phyloP scores from a whole-genome alignment of 2,329 filamentous ascomycete genomes.

The Septoria petroselini region DNA sequence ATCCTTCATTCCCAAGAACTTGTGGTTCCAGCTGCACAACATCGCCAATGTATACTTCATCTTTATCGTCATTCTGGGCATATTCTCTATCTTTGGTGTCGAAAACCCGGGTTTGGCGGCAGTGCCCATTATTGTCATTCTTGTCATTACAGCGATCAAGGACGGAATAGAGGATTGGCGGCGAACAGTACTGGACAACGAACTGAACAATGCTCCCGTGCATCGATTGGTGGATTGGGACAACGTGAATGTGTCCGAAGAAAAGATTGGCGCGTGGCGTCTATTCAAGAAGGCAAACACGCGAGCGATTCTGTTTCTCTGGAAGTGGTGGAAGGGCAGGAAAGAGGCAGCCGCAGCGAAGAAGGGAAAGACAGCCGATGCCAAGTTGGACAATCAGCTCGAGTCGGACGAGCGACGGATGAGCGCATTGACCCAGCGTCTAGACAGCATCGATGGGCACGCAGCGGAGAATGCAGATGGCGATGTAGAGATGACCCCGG shows the following conservation, averaged over 20 bases:
- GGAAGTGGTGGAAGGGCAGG: slow-evolving; percentile 45
- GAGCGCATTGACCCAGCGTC: slow-evolving; percentile 49
- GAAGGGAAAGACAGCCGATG: slow-evolving; percentile 50
- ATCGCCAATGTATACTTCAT: slow-evolving; percentile 98
- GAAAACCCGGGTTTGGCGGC: slow-evolving; percentile 85
- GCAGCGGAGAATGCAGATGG: slow-evolving; percentile 54
- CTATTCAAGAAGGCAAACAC: slow-evolving; percentile 85
- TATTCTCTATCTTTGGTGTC: slow-evolving; percentile 93
- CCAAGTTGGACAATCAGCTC: slow-evolving; percentile 49
- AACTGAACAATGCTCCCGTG: slow-evolving; percentile 93
- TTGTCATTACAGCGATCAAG: slow-evolving; percentile 84
- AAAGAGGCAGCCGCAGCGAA: slow-evolving; percentile 42
- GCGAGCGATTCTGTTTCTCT: slow-evolving; percentile 56
- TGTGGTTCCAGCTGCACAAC: slow-evolving; percentile 98
- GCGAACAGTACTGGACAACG: slow-evolving; percentile 83
- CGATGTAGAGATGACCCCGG: slow-evolving; percentile 88
- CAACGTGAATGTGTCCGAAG: slow-evolving; percentile 89
- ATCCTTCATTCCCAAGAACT: slow-evolving; percentile 92
- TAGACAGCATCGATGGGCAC: slow-evolving; percentile 39
- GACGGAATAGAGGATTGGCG: slow-evolving; percentile 95
- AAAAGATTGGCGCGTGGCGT: slow-evolving; percentile 82
- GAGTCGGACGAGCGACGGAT: slow-evolving; percentile 48
- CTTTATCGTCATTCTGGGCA: slow-evolving; percentile 87
- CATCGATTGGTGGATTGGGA: slow-evolving; percentile 84
- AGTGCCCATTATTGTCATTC: slow-evolving; percentile 88